phyloP scores from a whole-genome alignment of 2,329 filamentous ascomycete genomes.

The Penicillium sp. region DNA sequence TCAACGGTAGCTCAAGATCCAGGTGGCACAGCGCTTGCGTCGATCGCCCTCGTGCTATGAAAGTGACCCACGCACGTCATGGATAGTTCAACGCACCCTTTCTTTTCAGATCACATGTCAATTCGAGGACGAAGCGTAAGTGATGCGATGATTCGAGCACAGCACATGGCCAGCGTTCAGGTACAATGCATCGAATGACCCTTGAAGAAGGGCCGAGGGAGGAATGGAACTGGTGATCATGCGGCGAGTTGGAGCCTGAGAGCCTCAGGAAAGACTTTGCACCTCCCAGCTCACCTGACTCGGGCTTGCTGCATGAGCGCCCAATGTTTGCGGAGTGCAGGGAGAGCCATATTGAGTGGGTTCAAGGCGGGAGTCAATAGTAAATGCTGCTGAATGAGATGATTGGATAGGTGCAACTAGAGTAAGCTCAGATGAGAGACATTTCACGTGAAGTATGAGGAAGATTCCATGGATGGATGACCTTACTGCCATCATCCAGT shows the following conservation, averaged over 20 bases:
- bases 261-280: slow-evolving; percentile 2
- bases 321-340: slow-evolving; percentile 8
- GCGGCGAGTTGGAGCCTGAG: slow-evolving; percentile 9
- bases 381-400: too few species aligned
- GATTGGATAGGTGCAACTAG: too few species aligned
- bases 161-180: slow-evolving; percentile 4
- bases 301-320: slow-evolving; percentile 28
- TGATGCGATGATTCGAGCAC: not conserved
- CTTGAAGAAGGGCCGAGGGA: not conserved
- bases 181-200: slow-evolving; percentile 7
- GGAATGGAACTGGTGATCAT: slow-evolving; percentile 6
- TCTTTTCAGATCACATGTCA: not conserved
- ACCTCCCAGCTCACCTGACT: slow-evolving; percentile 16
- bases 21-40: slow-evolving; percentile 23
- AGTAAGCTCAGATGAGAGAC: too few species aligned
- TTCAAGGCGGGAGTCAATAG: too few species aligned
- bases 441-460: too few species aligned
- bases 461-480: too few species aligned
- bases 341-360: too few species aligned
- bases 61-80: slow-evolving; percentile 25
- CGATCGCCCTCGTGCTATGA: slow-evolving; percentile 18
- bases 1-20: slow-evolving; percentile 21
- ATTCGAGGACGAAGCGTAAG: too few species aligned
- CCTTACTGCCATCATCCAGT: too few species aligned
- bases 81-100: not conserved